Conservation (phyloP, 306 rosid genomes). For the Adenanthera pavonina region DNA sequence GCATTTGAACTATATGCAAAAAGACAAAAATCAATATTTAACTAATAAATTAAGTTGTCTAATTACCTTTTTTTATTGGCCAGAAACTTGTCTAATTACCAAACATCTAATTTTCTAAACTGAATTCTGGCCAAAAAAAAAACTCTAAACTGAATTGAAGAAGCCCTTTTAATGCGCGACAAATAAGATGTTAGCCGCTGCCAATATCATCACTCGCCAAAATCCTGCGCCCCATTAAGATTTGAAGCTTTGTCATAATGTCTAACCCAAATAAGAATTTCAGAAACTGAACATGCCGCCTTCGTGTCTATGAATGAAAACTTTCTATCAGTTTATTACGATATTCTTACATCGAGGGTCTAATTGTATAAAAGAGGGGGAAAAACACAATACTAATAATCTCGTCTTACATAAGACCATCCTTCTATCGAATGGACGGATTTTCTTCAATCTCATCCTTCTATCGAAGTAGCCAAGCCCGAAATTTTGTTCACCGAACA, state of each 20-base stretch:
- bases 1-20: too few species aligned
- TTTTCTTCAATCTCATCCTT: constrained; percentile 37
- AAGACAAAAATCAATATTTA: too few species aligned
- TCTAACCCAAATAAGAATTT: background rate
- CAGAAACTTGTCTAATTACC: background rate
- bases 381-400: constrained; percentile 17
- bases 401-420: constrained; percentile 39
- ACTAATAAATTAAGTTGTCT: too few species aligned
- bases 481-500: constrained; percentile 33
- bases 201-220: background rate
- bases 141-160: background rate
- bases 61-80: background rate
- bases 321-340: background rate
- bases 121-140: too few species aligned
- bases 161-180: background rate
- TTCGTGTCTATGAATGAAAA: background rate
- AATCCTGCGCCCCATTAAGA: constrained; percentile 1
- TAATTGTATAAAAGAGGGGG: constrained; percentile 36
- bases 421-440: constrained; percentile 36
- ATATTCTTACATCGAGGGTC: constrained; percentile 44
- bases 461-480: constrained; percentile 34
- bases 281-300: background rate
- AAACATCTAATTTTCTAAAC: background rate
- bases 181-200: background rate
- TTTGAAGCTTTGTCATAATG: background rate